Base-by-base conservation (phyloP, 2,329 filamentous ascomycete genomes). In the Colletotrichum sp. region DNA sequence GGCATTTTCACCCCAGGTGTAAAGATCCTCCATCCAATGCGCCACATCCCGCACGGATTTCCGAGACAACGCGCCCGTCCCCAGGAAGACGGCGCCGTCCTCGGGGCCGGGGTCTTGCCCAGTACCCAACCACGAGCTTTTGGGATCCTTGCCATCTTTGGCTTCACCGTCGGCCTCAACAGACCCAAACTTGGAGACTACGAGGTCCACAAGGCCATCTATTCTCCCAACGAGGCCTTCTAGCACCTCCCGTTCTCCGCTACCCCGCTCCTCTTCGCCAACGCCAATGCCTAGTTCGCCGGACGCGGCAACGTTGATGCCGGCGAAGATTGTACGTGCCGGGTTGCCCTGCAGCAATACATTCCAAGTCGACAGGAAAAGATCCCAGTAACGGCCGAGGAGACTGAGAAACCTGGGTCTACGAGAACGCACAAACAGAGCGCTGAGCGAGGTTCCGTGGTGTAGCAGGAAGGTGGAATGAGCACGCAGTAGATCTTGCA, bases 211-310 rank as follows among this genome's bases (percentile, higher is more conserved):
- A 52, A 99, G 88, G 1, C 97, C 97, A 67, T 97, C 93, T 28
- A 95, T 94, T 71, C 94, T 89, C 12, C 89, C 90, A 2, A 95
- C 92, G 77, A 98, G 92, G n/a, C 95, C 95, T 83, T 98, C 96
- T 2, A 99, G 87, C 1, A 98, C 96, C 80, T 97, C 96, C 80
- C 96, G 90, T 86, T 98, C 96, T 36, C 96, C 96, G 82, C 96
- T 98, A 6, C 96, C 96, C 83, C 96, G 94, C 71, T 98, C 95
- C 85, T 98, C 97, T 83, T 98, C 97, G 21, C 97, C 97, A 2
- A 98, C 97, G 0, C 97, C 97, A 61, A 98, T 91, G 18, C 97
- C 97, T 30, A 98, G 90, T 85, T 98, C 96, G 21, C 97, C 96
- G 38, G 95, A 96, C 8, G 94, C 95, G 15, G 96, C 95, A 36